Conservation (phyloP, 257 asterid genomes). For the Solanum pinnatisectum region DNA sequence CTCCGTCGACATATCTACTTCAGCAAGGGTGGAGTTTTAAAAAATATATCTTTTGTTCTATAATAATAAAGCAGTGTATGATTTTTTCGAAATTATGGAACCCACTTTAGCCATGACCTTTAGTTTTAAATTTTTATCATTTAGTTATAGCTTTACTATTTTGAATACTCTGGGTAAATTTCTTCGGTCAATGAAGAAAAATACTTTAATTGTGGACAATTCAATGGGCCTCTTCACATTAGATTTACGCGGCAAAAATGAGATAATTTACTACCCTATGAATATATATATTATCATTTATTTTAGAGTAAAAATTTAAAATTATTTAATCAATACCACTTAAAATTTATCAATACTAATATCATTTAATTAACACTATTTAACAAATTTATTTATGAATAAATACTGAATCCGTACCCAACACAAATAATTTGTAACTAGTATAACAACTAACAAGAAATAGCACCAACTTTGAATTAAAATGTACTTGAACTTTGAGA, state of each 20-base stretch:
- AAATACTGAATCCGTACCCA: too few species aligned
- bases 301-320: too few species aligned
- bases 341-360: too few species aligned
- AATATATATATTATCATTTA: background rate
- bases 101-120: too few species aligned
- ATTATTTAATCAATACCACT: background rate
- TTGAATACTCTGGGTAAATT: too few species aligned
- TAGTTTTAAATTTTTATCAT: too few species aligned
- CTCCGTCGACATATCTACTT: background rate
- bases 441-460: background rate
- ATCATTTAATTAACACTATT: too few species aligned
- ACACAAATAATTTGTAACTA: background rate
- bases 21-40: background rate
- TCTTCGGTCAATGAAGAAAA: background rate
- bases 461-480: background rate
- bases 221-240: background rate
- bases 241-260: rapidly evolving
- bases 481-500: background rate
- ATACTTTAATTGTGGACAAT: rapidly evolving
- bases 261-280: background rate
- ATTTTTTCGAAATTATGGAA: too few species aligned
- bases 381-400: too few species aligned
- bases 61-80: too few species aligned
- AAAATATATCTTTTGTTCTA: too few species aligned
- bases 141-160: too few species aligned